phyloP scores from a whole-genome alignment of 345 rosid species.

The Carallia pectinifolia region DNA sequence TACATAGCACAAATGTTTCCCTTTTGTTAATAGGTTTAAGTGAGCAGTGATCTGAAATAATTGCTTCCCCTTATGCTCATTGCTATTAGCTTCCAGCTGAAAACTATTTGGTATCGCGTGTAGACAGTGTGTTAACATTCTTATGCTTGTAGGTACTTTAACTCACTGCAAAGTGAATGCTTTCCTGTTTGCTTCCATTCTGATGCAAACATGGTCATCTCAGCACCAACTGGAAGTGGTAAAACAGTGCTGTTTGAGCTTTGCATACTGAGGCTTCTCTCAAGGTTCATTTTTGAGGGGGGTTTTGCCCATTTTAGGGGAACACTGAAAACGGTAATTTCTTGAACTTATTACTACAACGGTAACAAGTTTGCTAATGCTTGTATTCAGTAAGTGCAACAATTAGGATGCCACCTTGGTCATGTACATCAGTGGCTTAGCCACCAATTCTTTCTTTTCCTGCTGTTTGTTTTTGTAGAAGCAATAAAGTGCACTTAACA shows the following conservation, averaged over 20 bases:
- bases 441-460: neutral
- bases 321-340: conserved; percentile 81
- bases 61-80: too few relatives aligned
- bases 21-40: too few relatives aligned
- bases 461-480: too few relatives aligned
- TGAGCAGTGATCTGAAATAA: too few relatives aligned
- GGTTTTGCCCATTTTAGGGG: conserved; percentile 68
- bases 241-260: conserved; percentile 95
- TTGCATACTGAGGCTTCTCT: conserved; percentile 83
- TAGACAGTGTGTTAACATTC: neutral
- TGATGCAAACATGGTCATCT: conserved; percentile 84
- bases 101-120: neutral
- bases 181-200: conserved; percentile 79
- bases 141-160: conserved; percentile 64
- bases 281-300: conserved; percentile 62
- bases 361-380: neutral
- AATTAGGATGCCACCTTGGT: too few relatives aligned
- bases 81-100: too few relatives aligned
- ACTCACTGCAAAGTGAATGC: conserved; percentile 94
- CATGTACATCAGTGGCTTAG: too few relatives aligned
- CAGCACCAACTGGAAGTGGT: conserved; percentile 99
- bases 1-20: neutral
- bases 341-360: neutral
- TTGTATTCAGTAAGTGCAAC: neutral
- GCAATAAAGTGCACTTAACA: neutral